Evolutionary conservation across 768 basidiomycete genomes (phyloP).

Genomic region (Pleurotus djamor): DNA sequence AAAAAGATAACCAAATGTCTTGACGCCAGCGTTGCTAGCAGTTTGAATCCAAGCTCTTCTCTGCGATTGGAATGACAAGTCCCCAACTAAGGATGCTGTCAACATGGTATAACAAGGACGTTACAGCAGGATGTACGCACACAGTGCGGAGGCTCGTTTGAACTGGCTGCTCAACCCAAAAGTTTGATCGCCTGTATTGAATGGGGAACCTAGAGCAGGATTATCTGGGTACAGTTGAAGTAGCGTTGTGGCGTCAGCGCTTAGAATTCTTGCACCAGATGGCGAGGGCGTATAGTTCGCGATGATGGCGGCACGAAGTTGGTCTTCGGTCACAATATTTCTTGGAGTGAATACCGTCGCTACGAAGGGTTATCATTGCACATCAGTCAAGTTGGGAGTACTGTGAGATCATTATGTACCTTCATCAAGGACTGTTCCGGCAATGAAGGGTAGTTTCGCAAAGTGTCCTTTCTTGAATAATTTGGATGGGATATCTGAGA

Average conservation of each 20-base stretch:
- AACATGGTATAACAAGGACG: not conserved
- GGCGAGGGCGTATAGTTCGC: constrained; percentile 24
- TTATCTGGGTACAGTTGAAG: constrained; percentile 38
- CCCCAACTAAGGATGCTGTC: constrained; percentile 21
- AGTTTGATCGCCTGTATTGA: constrained; percentile 40
- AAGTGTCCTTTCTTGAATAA: constrained; percentile 29
- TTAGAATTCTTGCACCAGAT: constrained; percentile 16
- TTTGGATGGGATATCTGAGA: constrained; percentile 33
- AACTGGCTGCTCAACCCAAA: constrained; percentile 33
- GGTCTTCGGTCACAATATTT: constrained; percentile 17
- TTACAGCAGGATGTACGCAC: constrained; percentile 1
- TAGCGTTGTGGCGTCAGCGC: constrained; percentile 19
- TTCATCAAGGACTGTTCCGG: constrained; percentile 44
- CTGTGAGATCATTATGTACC: constrained; percentile 19
- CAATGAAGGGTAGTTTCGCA: constrained; percentile 38
- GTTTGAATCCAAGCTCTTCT: constrained; percentile 37
- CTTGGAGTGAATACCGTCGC: constrained; percentile 32
- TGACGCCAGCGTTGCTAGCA: constrained; percentile 31
- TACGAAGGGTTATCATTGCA: constrained; percentile 10
- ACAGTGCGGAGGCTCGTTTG: constrained; percentile 26
- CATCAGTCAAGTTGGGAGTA: too few species aligned
- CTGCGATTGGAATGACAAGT: constrained; percentile 36
- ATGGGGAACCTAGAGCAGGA: constrained; percentile 42
- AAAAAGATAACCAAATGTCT: constrained; percentile 40
- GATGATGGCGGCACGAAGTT: constrained; percentile 23